Conservation (phyloP, 139 green algal species). For the Coelastrella sp. region DNA sequence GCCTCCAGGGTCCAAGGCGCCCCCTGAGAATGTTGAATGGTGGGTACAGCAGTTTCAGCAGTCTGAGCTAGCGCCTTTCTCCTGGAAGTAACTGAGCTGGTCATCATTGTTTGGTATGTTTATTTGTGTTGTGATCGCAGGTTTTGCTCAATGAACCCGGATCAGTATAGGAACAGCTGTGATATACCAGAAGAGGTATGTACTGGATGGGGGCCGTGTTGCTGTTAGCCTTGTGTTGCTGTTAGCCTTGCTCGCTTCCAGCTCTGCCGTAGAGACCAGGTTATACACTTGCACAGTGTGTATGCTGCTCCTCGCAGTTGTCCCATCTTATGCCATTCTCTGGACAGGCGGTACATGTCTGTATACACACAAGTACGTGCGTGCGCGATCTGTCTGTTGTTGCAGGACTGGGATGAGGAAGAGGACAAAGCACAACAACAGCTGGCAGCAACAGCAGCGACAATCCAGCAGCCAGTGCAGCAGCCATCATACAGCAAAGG, state of each 20-base stretch:
- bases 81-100: no score
- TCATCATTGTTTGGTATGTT: no score
- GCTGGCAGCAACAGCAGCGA: background rate
- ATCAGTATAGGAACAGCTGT: constrained; percentile 46
- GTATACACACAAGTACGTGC: no score
- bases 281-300: no score
- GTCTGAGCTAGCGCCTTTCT: background rate
- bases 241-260: no score
- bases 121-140: background rate
- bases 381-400: background rate
- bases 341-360: no score
- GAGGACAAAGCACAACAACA: background rate
- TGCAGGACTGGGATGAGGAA: background rate
- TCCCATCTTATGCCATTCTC: no score
- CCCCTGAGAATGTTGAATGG: constrained; percentile 48
- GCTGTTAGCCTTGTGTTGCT: no score
- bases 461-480: no score
- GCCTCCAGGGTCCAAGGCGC: constrained; percentile 36
- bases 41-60: constrained; percentile 6
- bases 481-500: constrained; percentile 8
- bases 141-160: constrained; percentile 49
- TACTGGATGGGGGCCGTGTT: background rate
- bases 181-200: constrained; percentile 49
- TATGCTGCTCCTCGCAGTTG: no score
- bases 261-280: no score